phyloP scores from a whole-genome alignment of 176 grass and related monocot species.

The Oropetium thomaeum region DNA sequence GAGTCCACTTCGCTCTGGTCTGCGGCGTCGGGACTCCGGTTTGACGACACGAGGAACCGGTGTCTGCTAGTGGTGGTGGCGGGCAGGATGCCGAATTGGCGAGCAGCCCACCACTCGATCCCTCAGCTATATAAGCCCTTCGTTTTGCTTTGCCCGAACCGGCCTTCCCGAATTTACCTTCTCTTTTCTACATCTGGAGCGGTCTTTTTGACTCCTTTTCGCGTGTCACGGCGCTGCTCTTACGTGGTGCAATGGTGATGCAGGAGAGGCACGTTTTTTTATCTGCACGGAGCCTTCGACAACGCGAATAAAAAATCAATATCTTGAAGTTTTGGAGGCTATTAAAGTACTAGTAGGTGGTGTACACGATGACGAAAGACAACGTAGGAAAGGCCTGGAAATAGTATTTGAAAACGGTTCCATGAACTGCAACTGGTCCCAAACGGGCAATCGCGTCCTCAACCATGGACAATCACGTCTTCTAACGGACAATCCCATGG shows the following conservation, averaged over 20 bases:
- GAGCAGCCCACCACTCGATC: not conserved
- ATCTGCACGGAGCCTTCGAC: not conserved
- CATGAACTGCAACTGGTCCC: not conserved
- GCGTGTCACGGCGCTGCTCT: not conserved
- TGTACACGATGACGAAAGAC: not conserved
- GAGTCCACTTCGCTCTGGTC: not conserved
- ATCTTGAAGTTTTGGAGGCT: not conserved
- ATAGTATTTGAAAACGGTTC: not conserved
- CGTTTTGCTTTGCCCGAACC: not conserved
- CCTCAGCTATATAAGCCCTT: not conserved
- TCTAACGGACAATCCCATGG: not conserved
- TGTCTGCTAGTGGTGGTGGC: not conserved
- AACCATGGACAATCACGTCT: not conserved
- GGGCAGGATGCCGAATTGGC: not conserved
- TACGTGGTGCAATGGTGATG: not conserved
- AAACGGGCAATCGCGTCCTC: not conserved
- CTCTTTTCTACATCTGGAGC: not conserved
- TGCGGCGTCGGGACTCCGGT: conserved; percentile 22
- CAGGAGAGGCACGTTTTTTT: not conserved
- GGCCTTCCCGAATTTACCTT: not conserved
- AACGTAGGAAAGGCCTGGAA: not conserved
- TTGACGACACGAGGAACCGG: conserved; percentile 21
- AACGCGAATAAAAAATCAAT: no score
- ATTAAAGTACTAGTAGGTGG: not conserved
- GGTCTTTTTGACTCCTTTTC: conserved; percentile 18